phyloP scores from a whole-genome alignment of 208 protist genomes.

The Leishmania guyanensis region DNA sequence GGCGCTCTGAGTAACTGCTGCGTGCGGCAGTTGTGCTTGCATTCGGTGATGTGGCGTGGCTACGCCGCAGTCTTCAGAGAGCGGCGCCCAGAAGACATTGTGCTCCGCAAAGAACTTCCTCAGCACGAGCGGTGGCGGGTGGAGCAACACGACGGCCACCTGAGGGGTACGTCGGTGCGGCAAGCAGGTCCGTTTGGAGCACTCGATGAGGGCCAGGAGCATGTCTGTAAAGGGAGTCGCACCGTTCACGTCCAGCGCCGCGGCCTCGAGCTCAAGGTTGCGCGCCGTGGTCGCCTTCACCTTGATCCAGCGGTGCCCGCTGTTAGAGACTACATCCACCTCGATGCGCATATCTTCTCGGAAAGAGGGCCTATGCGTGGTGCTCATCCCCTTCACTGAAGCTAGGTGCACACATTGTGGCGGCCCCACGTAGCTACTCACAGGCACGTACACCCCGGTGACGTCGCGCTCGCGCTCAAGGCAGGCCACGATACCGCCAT shows the following conservation, averaged over 20 bases:
- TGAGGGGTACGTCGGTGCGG: constrained; percentile 33
- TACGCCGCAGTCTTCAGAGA: background rate
- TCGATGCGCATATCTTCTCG: constrained; percentile 23
- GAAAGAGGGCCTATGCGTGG: background rate
- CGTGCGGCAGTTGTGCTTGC: background rate
- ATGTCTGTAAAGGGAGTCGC: constrained; percentile 28
- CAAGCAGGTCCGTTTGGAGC: constrained; percentile 21
- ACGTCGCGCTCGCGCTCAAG: constrained; percentile 43
- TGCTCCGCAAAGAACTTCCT: background rate
- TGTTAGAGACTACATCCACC: constrained; percentile 61
- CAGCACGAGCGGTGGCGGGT: constrained; percentile 24
- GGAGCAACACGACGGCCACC: constrained; percentile 39
- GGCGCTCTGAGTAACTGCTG: background rate
- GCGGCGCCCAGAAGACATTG: constrained; percentile 12
- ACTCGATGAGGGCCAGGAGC: constrained; percentile 27
- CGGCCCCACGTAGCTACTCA: constrained; percentile 12
- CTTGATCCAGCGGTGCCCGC: constrained; percentile 70
- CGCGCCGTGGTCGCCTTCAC: constrained; percentile 40
- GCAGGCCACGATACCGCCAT: constrained; percentile 35
- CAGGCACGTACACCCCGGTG: constrained; percentile 38
- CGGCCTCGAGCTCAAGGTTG: constrained; percentile 28
- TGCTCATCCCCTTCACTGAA: background rate
- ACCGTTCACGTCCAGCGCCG: constrained; percentile 22
- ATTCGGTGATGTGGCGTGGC: background rate
- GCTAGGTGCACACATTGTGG: background rate